Evolutionary conservation across 371 early-diverging fungal species (phyloP), one percentile per base, ranked within the genome.

Genomic region (Smittium culicis): DNA sequence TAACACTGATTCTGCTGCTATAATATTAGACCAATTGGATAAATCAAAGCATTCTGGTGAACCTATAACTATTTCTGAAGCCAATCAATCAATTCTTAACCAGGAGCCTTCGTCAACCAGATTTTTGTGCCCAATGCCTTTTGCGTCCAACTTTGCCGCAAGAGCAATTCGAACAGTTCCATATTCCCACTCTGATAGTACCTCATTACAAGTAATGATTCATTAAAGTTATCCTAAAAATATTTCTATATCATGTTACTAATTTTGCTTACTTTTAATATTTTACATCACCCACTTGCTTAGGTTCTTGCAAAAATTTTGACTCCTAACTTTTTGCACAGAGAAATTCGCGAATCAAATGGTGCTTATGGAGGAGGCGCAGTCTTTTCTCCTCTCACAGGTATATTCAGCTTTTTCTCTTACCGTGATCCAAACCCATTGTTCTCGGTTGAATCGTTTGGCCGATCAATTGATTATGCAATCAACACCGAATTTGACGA

Each of bases 281-380:
- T n/a, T n/a, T n/a, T n/a, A n/a, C n/a, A n/a, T n/a, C n/a, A n/a
- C n/a, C n/a, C n/a, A n/a, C n/a, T n/a, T 45, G 20, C 20, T 5
- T 45, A 45, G 45, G 45, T 45, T 45, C 74, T 94, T 2, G 86
- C 90, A 0, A 88, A 88, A 2, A 76, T 95, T 20, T 80, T 94
- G 81, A 89, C 93, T 5, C 82, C 82, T 69, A 82, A 89, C 66
- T 93, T 82, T 77, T 77, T 95, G 30, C 97, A 96, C 75, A 86
- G 88, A 30, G 94, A 95, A 76, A 88, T 96, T 56, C 87, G 97
- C 70, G 97, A 96, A 74, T 92, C 90, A 83, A 91, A 91, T 69
- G 97, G 97, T 34, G 97, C 97, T 5, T 97, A 97, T 76, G 96
- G 95, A 24, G 96, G 91, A 27, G 93, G 93, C 34, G 87, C 92